phyloP scores from a whole-genome alignment of 2,329 filamentous ascomycete genomes.

The Penicillium hesseltinei region DNA sequence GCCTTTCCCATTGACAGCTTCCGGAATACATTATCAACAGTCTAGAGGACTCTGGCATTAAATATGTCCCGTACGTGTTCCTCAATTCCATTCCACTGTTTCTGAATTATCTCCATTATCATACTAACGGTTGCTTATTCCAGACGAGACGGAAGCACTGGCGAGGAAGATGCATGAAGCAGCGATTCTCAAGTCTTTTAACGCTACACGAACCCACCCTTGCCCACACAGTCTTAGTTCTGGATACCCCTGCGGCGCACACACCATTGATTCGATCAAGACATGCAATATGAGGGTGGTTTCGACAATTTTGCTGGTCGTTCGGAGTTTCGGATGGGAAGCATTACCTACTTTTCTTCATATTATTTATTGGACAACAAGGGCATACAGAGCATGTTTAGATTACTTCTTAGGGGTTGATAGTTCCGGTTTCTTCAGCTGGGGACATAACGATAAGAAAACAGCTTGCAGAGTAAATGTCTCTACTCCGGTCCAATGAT shows the following conservation, averaged over 20 bases:
- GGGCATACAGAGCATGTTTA: constrained; percentile 11
- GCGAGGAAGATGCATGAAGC: constrained; percentile 44
- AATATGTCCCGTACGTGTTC: constrained; percentile 56
- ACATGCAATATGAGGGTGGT: constrained; percentile 2
- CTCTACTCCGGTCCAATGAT: background rate
- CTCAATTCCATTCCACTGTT: background rate
- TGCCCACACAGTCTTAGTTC: constrained; percentile 3
- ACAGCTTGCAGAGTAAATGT: background rate
- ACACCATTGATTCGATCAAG: constrained; percentile 1
- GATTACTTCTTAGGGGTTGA: constrained; percentile 4
- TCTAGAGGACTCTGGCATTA: constrained; percentile 59
- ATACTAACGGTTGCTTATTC: constrained; percentile 10
- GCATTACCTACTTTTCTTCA: constrained; percentile 19
- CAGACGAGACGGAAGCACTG: constrained; percentile 48
- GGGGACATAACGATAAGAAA: background rate
- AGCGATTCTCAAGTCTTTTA: constrained; percentile 1
- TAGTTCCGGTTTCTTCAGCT: background rate
- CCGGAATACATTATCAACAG: constrained; percentile 57
- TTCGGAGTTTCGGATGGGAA: constrained; percentile 24
- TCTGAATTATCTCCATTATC: background rate
- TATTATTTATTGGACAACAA: constrained; percentile 14
- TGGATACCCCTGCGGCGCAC: constrained; percentile 12
- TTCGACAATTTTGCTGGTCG: constrained; percentile 8
- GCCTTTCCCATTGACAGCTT: constrained; percentile 37
- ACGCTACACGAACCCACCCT: constrained; percentile 5